Base-by-base conservation (phyloP, 169 alveolate genomes). In the Amoebophrya sp. region DNA sequence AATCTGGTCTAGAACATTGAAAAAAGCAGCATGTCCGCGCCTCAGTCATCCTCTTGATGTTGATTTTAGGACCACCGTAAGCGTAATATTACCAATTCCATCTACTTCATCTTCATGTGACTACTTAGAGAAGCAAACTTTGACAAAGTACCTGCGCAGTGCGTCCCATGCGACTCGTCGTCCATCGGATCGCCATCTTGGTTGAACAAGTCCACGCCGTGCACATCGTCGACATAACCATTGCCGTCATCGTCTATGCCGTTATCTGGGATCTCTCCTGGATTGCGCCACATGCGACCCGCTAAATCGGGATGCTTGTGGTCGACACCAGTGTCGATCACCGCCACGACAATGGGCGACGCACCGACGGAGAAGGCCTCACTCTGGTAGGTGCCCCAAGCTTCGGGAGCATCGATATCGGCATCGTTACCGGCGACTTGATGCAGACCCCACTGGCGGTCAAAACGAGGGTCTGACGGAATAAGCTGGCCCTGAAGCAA, bases 81-180 rank as follows among this genome's bases (percentile, higher is more conserved):
- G n/a, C n/a, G n/a, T n/a, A n/a, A n/a, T n/a, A n/a, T n/a, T n/a
- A n/a, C n/a, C n/a, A n/a, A n/a, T n/a, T n/a, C n/a, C n/a, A n/a
- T n/a, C n/a, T n/a, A n/a, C n/a, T n/a, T n/a, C n/a, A n/a, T n/a
- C n/a, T n/a, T n/a, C n/a, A n/a, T n/a, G n/a, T n/a, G n/a, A n/a
- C n/a, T n/a, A n/a, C n/a, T n/a, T n/a, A n/a, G n/a, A n/a, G n/a
- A n/a, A n/a, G n/a, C n/a, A n/a, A n/a, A n/a, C n/a, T n/a, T n/a
- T n/a, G n/a, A n/a, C n/a, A n/a, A n/a, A n/a, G 92, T 94, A 26
- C 96, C 96, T 18, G 97, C 96, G 92, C 95, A 95, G 33, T 93
- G 93, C 26, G 97, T 95, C n/a, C 97, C 97, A 47, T 95, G 97
- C 18, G 96, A 96, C 36, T 94, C 91, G 92, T 94, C 96, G 90